Percentiles rank a stretch among this genome's conserved stretches.
Conservation (phyloP, 2,329 filamentous ascomycete species). For the Microcyclospora tardicrescens region DNA sequence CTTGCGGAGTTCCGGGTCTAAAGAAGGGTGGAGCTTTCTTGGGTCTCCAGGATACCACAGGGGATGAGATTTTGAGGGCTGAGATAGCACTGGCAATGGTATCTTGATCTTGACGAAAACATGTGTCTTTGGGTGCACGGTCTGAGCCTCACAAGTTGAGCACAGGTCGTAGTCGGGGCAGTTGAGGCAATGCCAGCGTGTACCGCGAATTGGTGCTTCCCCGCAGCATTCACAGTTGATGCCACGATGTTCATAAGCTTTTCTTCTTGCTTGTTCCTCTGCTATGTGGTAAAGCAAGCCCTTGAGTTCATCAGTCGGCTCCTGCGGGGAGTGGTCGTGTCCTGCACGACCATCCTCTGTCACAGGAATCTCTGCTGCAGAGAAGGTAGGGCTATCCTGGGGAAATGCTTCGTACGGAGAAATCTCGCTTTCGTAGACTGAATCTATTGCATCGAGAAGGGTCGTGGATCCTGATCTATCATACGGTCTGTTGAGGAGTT, state of each 20-base stretch:
- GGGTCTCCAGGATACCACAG: constrained; percentile 86
- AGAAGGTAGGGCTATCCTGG: background rate
- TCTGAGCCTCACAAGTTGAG: constrained; percentile 64
- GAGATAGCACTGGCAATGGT: constrained; percentile 70
- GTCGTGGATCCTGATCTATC: background rate
- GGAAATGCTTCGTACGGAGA: background rate
- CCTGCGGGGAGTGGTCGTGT: constrained; percentile 4
- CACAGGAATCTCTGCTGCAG: constrained; percentile 7
- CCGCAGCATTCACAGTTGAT: constrained; percentile 87
- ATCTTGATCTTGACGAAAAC: constrained; percentile 94
- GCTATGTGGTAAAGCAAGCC: constrained; percentile 75
- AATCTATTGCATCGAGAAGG: background rate
- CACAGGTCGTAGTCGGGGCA: constrained; percentile 94
- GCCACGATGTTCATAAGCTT: constrained; percentile 82
- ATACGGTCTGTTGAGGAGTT: constrained; percentile 1
- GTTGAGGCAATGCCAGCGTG: constrained; percentile 89
- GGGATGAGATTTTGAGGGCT: constrained; percentile 63
- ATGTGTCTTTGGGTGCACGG: constrained; percentile 69
- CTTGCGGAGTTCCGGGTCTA: constrained; percentile 56
- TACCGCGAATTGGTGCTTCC: constrained; percentile 75
- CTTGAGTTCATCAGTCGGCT: constrained; percentile 21
- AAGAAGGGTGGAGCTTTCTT: constrained; percentile 50
- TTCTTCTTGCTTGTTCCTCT: constrained; percentile 77
- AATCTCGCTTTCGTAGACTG: background rate
- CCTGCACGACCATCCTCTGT: constrained; percentile 13